A percentile compares a stretch with the other conserved stretches of the same genome.
Evolutionary conservation across 2,329 filamentous ascomycete species (phyloP).

Genomic region (Hypoxylon rubiginosum): DNA sequence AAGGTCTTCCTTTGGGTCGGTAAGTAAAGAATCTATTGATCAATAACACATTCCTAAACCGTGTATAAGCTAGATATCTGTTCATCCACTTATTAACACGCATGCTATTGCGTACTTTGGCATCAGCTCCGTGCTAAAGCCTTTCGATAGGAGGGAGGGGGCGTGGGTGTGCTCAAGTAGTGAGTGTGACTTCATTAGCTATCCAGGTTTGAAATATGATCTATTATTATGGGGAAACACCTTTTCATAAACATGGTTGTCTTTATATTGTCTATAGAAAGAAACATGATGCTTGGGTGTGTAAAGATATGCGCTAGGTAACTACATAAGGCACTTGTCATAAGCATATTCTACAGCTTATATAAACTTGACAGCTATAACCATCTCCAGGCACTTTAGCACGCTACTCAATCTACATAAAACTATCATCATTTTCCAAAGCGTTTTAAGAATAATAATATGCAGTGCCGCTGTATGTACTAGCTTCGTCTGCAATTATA

Average conservation of each 20-base stretch:
- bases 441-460: constrained; percentile 1
- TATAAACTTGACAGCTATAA: no score
- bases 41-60: background rate
- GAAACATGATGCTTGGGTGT: no score
- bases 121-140: background rate
- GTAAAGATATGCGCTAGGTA: background rate
- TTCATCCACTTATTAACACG: background rate
- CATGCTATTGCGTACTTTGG: background rate
- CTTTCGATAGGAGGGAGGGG: no score
- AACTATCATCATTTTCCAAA: background rate
- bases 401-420: background rate
- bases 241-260: no score
- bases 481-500: constrained; percentile 4
- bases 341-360: no score
- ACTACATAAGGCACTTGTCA: background rate
- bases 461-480: constrained; percentile 14
- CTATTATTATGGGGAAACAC: no score
- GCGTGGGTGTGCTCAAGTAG: no score
- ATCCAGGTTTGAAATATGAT: background rate
- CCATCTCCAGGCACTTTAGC: background rate
- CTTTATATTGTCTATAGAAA: no score
- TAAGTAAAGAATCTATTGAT: background rate
- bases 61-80: background rate
- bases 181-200: background rate
- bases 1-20: no score